phyloP scores from a whole-genome alignment of 2,329 filamentous ascomycete genomes.

The Monosporascus sp. region DNA sequence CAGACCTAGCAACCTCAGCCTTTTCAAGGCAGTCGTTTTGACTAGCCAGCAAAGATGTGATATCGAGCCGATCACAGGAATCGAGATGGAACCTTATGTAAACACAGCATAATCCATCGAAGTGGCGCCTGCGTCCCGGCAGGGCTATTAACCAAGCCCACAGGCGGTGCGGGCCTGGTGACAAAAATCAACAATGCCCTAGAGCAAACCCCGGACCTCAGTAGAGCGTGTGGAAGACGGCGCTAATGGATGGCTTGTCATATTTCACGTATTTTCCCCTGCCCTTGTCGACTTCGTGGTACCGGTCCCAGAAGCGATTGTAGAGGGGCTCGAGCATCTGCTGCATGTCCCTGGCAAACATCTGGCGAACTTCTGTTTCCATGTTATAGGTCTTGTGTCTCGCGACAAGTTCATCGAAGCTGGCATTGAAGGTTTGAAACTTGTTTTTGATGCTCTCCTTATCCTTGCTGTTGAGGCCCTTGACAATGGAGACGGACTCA shows the following conservation, averaged over 20 bases:
- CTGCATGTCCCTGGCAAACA: slow-evolving; percentile 79
- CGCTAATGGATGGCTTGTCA: slow-evolving; percentile 76
- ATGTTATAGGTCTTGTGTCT: slow-evolving; percentile 80
- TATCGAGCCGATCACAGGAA: no score
- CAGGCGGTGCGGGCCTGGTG: not conserved
- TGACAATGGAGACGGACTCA: slow-evolving; percentile 82
- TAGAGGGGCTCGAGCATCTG: slow-evolving; percentile 92
- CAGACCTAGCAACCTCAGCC: no score
- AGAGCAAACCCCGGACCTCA: slow-evolving; percentile 13
- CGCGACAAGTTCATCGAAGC: slow-evolving; percentile 82
- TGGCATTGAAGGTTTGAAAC: slow-evolving; percentile 83
- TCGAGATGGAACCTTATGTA: no score
- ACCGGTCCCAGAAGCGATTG: slow-evolving; percentile 91
- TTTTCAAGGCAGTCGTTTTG: no score
- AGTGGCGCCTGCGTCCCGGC: not conserved
- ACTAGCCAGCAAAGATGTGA: no score
- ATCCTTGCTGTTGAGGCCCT: slow-evolving; percentile 79
- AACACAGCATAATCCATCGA: no score
- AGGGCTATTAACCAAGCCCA: not conserved
- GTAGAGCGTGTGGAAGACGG: slow-evolving; percentile 52
- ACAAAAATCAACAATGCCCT: not conserved
- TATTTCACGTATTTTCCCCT: slow-evolving; percentile 98
- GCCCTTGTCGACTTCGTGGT: slow-evolving; percentile 96
- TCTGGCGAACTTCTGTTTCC: slow-evolving; percentile 81
- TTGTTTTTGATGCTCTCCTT: slow-evolving; percentile 96